These are phyloP conservation scores for Pseudozyma sp. DNA, from an alignment of 1,284 basidiomycete genomes.

Conservation along the genomic window DNA sequence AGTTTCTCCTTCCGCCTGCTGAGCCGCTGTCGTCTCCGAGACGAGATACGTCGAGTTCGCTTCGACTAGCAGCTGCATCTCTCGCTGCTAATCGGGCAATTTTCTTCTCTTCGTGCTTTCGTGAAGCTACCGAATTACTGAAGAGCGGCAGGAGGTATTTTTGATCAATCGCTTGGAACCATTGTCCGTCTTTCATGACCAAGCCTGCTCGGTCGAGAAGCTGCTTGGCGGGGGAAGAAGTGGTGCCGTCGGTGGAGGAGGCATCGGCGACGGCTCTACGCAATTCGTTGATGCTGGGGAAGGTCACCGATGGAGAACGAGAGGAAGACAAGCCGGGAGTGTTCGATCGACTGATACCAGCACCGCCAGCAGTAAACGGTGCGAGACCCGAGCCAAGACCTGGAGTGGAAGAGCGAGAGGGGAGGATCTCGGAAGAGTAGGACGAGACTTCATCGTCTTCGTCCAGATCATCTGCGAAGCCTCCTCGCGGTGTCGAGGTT, in stretches of 20 bases:
- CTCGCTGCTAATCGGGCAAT: conserved; percentile 41
- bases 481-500: conserved; percentile 10
- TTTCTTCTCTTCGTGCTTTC: conserved; percentile 68
- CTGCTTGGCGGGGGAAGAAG: conserved; percentile 49
- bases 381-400: conserved; percentile 15
- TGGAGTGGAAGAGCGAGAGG: conserved; percentile 30
- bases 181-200: conserved; percentile 76
- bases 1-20: conserved; percentile 22
- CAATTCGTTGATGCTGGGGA: conserved; percentile 41
- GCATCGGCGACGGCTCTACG: conserved; percentile 41
- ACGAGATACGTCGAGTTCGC: conserved; percentile 22
- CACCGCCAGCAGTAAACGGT: conserved; percentile 10
- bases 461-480: conserved; percentile 51
- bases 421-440: conserved; percentile 31
- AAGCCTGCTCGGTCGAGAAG: conserved; percentile 63
- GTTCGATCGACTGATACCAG: conserved; percentile 5
- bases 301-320: conserved; percentile 15
- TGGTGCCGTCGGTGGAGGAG: conserved; percentile 23
- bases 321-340: conserved; percentile 12
- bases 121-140: conserved; percentile 76
- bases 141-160: conserved; percentile 93
- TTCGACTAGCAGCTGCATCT: conserved; percentile 26
- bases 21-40: conserved; percentile 6
- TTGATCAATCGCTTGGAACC: conserved; percentile 97
- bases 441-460: conserved; percentile 42